Base-by-base conservation (phyloP, 202 grass and related monocot genomes). In the Tripidium arundinaceum region DNA sequence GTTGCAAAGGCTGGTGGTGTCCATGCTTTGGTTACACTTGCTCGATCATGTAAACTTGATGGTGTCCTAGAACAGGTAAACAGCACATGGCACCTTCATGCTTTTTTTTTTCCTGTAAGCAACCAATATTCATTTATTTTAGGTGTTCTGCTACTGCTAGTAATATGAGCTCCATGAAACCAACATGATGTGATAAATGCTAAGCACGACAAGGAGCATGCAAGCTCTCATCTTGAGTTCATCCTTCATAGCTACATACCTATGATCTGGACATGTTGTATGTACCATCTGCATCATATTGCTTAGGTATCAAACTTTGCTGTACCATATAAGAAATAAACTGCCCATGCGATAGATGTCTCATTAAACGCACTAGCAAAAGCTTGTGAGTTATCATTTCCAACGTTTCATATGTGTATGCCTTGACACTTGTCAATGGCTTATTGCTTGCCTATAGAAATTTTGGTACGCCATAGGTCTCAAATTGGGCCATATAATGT, bases 1-100 rank as follows among this genome's bases (percentile, higher is more conserved):
- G 91, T 99, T 79, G 97, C 97, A 67, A 89, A 85, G 66, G 87
- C 97, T 83, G 97, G 97, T 78, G 97, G 97, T 81, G 90, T 99
- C 41, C 90, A 91, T 87, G 97, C 97, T 90, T 87, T 99, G 84
- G 93, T 99, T 66, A 93, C 66, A 60, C 93, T 99, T 88, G 97
- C 97, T 83, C 91, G 90, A 55, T 99, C 85, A 70, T 99, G 97
- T 85, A 99, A 96, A 83, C 76, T 87, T 11, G 97, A 99, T 62
- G 93, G 97, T 10, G 93, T 99, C 54, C 81, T 93, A 81, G 97
- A 99, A 90, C 97, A 99, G 93, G 97, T 96, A 65, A 84, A 61
- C 12, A 21, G 7, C 45, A 37, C 37, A 63, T 86, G 50, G 38
- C 78, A 47, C 37, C 25, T 46, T 67, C 34, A 65, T 68, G 50